Evolutionary conservation across 2,329 filamentous ascomycete genomes (phyloP), one percentile per base, ranked within the genome.

Genomic region (Periconia macrospinosa): DNA sequence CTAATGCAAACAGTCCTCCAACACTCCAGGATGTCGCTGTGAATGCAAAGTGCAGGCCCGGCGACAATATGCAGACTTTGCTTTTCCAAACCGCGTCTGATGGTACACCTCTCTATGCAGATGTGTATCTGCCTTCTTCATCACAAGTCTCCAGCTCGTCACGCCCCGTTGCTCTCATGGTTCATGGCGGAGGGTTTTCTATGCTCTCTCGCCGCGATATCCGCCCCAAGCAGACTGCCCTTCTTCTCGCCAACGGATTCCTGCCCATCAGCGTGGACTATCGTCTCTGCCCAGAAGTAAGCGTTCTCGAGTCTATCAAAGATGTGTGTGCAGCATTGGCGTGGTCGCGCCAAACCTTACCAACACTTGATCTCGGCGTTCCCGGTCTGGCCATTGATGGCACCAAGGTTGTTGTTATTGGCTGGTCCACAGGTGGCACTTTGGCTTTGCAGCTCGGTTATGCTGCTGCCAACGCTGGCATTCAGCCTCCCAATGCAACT

Each of bases 191-290:
- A 17, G 72, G 77, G 7, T 70, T 78, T 52, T 58, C 79, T 6
- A 71, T 72, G 30, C 65, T 78, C 9, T 74, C 72, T 0, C 67
- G 76, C 8, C 71, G 71, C 41, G 75, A 71, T 6, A 58, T 79
- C 6, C 63, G 73, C 1, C 67, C 70, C 1, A 45, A 53, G 3
- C 80, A 82, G 50, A 75, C 68, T 0, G 47, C 60, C 6, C 53
- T 65, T 1, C 68, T 82, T 0, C 66, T 81, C 0, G 53, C 65
- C 1, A 47, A 62, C 6, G 76, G 78, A 0, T 70, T 82, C 41
- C 60, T 82, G 2, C 78, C 81, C 0, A 62, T 83, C 11, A 79
- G 76, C 54, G 49, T 82, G 0, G 81, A 83, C 58, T 80, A 83
- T 55, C 67, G 79, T 0, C 72, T 83, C 1, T 83, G 80, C 52